A percentile compares a stretch with the other conserved stretches of the same genome.
phyloP scores from a whole-genome alignment of 768 basidiomycete genomes.

The Coprinopsis sp. region DNA sequence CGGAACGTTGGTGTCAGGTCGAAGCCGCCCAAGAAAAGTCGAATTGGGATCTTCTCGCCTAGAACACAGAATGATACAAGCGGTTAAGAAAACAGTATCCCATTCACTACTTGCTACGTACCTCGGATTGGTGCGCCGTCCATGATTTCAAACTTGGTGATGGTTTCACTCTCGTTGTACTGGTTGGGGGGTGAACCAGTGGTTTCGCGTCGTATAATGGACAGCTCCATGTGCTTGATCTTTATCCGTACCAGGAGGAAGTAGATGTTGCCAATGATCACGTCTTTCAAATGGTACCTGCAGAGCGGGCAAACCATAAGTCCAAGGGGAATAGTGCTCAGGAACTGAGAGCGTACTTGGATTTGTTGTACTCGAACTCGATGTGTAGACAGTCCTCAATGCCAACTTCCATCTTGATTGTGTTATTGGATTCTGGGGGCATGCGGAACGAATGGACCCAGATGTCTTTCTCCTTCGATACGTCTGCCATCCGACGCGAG shows the following conservation, averaged over 20 bases:
- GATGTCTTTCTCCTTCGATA: conserved; percentile 86
- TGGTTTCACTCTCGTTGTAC: conserved; percentile 98
- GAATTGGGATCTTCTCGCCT: conserved; percentile 98
- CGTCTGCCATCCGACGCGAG: conserved; percentile 88
- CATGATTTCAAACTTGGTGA: conserved; percentile 99
- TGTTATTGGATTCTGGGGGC: conserved; percentile 97
- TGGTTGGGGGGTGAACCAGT: conserved; percentile 98
- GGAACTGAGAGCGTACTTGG: conserved; percentile 65
- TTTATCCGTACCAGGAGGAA: conserved; percentile 98
- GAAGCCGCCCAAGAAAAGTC: conserved; percentile 95
- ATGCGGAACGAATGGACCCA: conserved; percentile 99
- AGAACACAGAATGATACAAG: too few relatives aligned
- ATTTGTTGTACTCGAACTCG: conserved; percentile 99
- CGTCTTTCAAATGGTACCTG: conserved; percentile 98
- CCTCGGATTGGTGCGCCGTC: conserved; percentile 97
- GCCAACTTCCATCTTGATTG: conserved; percentile 99
- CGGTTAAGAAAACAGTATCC: too few relatives aligned
- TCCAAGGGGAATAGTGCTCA: neutral
- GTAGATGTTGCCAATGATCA: conserved; percentile 99
- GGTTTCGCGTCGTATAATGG: conserved; percentile 95
- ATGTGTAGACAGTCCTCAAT: conserved; percentile 99
- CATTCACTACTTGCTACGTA: too few relatives aligned
- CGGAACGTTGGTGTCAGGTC: conserved; percentile 98
- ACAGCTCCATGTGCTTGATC: conserved; percentile 99
- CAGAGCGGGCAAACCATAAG: neutral